A percentile compares a stretch with the other conserved stretches of the same genome.
phyloP scores from a whole-genome alignment of 306 rosid species.

The Begonia fuchsioides region DNA sequence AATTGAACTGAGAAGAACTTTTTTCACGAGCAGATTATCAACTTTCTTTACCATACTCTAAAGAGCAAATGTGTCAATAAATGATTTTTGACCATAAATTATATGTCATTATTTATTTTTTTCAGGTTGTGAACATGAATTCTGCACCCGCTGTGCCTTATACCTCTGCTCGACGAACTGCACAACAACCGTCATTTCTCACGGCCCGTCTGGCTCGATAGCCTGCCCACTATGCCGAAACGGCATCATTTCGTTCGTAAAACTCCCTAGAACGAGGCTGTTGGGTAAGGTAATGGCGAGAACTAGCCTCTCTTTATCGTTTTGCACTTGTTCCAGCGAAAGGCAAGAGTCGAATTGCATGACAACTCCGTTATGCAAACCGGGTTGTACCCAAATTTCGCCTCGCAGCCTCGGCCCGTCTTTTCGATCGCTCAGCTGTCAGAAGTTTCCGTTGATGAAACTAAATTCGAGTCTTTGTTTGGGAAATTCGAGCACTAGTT shows the following conservation, averaged over 20 bases:
- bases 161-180: constrained; percentile 82
- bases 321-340: constrained; percentile 68
- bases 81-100: too few relatives aligned
- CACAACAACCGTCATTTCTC: constrained; percentile 15
- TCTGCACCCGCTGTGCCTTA: constrained; percentile 85
- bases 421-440: constrained; percentile 60
- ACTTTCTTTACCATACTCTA: background rate
- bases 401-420: constrained; percentile 21
- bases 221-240: constrained; percentile 92
- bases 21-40: too few relatives aligned
- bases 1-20: too few relatives aligned
- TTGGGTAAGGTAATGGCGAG: constrained; percentile 34
- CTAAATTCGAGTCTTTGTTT: constrained; percentile 44
- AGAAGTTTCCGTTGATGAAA: constrained; percentile 43
- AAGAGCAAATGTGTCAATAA: background rate
- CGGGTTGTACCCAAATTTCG: constrained; percentile 24
- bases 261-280: constrained; percentile 46
- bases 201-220: constrained; percentile 75
- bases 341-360: constrained; percentile 27
- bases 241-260: constrained; percentile 64
- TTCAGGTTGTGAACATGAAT: constrained; percentile 93
- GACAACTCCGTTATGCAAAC: constrained; percentile 60
- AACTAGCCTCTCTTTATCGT: constrained; percentile 53
- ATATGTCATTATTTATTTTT: too few relatives aligned
- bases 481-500: constrained; percentile 44